Evolutionary conservation across 345 rosid genomes (phyloP).

Genomic region (Punica granatum): DNA sequence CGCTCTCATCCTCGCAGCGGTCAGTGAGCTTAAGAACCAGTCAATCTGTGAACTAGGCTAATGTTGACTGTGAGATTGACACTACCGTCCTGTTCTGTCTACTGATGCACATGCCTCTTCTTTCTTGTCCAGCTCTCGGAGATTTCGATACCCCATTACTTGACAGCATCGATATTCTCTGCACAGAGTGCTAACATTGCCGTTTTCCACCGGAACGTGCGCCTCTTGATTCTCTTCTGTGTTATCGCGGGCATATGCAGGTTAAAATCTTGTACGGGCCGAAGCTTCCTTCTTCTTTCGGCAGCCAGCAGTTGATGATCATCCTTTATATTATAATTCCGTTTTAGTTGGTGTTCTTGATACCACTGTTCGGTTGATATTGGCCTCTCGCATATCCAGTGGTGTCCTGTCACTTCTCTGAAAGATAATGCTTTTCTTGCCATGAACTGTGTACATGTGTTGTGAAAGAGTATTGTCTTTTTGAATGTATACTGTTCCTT

Average conservation of each 20-base stretch:
- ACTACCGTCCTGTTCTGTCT: neutral
- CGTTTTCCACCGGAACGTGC: conserved; percentile 67
- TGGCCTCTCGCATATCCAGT: neutral
- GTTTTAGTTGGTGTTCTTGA: neutral
- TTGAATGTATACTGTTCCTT: neutral
- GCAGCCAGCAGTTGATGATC: conserved; percentile 7
- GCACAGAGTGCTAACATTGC: conserved; percentile 68
- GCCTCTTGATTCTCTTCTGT: conserved; percentile 60
- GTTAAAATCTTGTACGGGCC: conserved; percentile 80
- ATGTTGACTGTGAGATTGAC: neutral
- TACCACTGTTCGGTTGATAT: neutral
- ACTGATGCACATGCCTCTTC: neutral
- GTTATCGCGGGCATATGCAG: conserved; percentile 86
- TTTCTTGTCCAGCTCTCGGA: conserved; percentile 63
- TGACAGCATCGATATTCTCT: conserved; percentile 91
- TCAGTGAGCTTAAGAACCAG: conserved; percentile 13
- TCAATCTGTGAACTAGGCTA: neutral
- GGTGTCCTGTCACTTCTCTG: neutral
- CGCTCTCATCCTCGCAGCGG: conserved; percentile 75
- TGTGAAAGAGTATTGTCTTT: neutral
- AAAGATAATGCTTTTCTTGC: neutral
- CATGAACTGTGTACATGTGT: neutral
- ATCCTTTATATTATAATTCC: no score
- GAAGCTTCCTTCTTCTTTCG: conserved; percentile 33
- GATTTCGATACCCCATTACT: conserved; percentile 76